These are phyloP conservation scores for Populus ilicifolia DNA, from an alignment of 345 rosid species.

Conservation along the genomic window DNA sequence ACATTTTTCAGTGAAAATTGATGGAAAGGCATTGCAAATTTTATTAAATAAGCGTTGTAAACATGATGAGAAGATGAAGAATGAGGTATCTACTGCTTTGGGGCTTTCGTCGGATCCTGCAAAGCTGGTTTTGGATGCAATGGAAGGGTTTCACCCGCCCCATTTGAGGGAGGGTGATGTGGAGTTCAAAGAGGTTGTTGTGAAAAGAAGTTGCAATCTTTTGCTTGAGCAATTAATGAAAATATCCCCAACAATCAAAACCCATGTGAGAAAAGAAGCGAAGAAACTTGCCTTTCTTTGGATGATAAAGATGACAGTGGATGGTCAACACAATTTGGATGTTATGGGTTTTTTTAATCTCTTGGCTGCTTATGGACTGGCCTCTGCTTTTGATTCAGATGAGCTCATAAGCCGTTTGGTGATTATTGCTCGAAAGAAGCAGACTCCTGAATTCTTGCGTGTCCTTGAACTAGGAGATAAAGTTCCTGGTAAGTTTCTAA, in stretches of 20 bases:
- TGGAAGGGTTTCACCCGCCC: constrained; percentile 40
- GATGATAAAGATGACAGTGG: constrained; percentile 22
- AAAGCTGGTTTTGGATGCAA: constrained; percentile 54
- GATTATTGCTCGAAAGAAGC: constrained; percentile 20
- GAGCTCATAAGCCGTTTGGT: constrained; percentile 31
- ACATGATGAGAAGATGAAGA: constrained; percentile 25
- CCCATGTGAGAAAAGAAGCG: constrained; percentile 38
- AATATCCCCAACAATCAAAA: constrained; percentile 30
- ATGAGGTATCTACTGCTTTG: constrained; percentile 25
- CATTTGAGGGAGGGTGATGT: constrained; percentile 23
- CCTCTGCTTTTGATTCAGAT: constrained; percentile 21
- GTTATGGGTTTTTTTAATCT: constrained; percentile 39
- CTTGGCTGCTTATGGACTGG: constrained; percentile 37
- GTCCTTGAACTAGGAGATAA: constrained; percentile 30
- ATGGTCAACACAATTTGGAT: constrained; percentile 21
- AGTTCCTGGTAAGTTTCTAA: constrained; percentile 25
- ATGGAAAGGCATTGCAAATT: constrained; percentile 45
- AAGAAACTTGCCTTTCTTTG: constrained; percentile 29
- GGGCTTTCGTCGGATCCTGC: constrained; percentile 45
- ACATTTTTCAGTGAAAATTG: constrained; percentile 9
- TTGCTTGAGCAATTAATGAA: constrained; percentile 47
- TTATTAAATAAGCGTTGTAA: constrained; percentile 43
- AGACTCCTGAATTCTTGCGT: constrained; percentile 26
- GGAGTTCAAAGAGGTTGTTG: constrained; percentile 29
- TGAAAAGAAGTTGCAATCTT: constrained; percentile 41